A percentile compares a stretch with the other conserved stretches of the same genome.
Evolutionary conservation across 768 basidiomycete genomes (phyloP).

Genomic region (Mycena rebaudengoi): DNA sequence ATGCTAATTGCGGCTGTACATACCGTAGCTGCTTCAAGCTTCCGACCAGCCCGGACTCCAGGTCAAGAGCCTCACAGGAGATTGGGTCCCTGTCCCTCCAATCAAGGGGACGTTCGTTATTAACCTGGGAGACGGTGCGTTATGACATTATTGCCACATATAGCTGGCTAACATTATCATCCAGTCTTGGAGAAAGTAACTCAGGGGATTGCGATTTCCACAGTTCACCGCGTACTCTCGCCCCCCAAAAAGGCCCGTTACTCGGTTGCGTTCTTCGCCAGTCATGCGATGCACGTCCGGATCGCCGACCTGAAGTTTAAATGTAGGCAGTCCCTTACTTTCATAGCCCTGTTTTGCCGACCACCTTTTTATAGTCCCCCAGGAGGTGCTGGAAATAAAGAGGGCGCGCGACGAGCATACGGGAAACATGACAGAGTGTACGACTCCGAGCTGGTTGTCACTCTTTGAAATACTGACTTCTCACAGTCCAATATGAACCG

Average conservation of each 20-base stretch:
- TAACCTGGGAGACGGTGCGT: conserved; percentile 64
- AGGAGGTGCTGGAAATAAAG: conserved; percentile 55
- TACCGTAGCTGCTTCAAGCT: conserved; percentile 65
- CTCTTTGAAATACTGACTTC: no score
- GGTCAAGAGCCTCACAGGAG: conserved; percentile 62
- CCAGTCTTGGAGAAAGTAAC: neutral
- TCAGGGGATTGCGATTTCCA: neutral
- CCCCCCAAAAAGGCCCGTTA: conserved; percentile 58
- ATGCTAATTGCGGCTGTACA: no score
- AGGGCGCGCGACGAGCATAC: conserved; percentile 47
- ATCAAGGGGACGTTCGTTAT: conserved; percentile 65
- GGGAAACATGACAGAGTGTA: conserved; percentile 52
- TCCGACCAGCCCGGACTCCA: conserved; percentile 64
- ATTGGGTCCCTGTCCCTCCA: conserved; percentile 66
- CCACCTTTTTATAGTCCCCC: conserved; percentile 59
- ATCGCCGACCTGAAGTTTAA: conserved; percentile 41
- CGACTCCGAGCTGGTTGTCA: no score
- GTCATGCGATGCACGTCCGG: conserved; percentile 50
- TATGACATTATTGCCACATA: no score
- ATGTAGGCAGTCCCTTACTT: neutral
- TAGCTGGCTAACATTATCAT: no score
- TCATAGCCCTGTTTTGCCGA: no score
- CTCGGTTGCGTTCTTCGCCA: conserved; percentile 69
- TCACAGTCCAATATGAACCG: no score
- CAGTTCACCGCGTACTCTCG: neutral